These are phyloP conservation scores for Acacia pycnantha DNA, from an alignment of 331 rosid species.

Conservation along the genomic window DNA sequence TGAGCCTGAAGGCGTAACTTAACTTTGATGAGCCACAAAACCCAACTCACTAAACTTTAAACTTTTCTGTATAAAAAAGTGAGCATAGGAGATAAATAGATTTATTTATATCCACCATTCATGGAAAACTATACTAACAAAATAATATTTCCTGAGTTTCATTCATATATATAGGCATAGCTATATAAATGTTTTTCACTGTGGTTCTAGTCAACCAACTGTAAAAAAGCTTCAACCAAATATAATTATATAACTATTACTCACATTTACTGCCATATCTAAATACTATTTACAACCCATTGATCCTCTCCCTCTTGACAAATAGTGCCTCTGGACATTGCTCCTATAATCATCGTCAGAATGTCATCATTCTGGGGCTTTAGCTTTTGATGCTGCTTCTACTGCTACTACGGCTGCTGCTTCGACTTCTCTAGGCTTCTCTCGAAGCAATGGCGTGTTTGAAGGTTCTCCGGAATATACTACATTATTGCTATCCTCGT, in stretches of 20 bases:
- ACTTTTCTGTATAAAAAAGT: too few species aligned
- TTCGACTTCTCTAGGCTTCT: slow-evolving; percentile 31
- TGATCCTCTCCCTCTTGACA: neutral
- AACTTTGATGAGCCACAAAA: too few species aligned
- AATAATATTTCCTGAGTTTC: neutral
- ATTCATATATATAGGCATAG: neutral
- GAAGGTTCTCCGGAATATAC: slow-evolving; percentile 28
- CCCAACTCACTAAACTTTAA: too few species aligned
- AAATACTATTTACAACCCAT: slow-evolving; percentile 38
- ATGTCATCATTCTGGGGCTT: slow-evolving; percentile 19
- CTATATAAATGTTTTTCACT: neutral
- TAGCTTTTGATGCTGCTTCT: slow-evolving; percentile 9
- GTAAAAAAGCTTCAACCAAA: neutral
- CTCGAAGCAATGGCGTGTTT: slow-evolving; percentile 52
- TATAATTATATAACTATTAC: neutral
- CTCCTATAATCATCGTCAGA: neutral
- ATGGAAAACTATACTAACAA: neutral
- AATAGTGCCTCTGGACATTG: neutral
- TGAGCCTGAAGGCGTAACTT: too few species aligned
- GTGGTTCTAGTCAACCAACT: neutral
- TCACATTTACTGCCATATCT: slow-evolving; percentile 25
- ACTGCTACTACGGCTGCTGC: neutral
- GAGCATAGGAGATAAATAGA: too few species aligned
- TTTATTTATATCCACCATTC: too few species aligned
- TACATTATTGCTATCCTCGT: slow-evolving; percentile 50